Percentiles rank a stretch among this genome's conserved stretches.
phyloP scores from a whole-genome alignment of 2,329 filamentous ascomycete species.

The Colletotrichum sublineola region DNA sequence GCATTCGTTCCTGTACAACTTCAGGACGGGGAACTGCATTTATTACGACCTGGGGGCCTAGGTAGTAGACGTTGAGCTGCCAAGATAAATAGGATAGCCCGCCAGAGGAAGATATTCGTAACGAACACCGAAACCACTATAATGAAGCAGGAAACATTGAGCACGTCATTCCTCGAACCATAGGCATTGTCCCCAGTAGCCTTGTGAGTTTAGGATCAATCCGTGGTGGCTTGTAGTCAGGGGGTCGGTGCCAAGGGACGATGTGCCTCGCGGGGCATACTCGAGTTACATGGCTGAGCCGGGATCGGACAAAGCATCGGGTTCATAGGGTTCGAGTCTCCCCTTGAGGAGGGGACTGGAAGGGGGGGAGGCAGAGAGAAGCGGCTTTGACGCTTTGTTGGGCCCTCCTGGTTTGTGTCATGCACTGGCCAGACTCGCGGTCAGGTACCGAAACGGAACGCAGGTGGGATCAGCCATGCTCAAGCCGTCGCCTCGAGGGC shows the following conservation, averaged over 20 bases:
- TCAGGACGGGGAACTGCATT: slow-evolving; percentile 84
- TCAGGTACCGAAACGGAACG: slow-evolving; percentile 33
- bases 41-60: slow-evolving; percentile 82
- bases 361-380: not conserved
- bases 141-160: not conserved
- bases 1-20: slow-evolving; percentile 93
- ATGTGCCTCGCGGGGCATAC: slow-evolving; percentile 13
- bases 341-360: not conserved
- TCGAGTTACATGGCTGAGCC: slow-evolving; percentile 18
- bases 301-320: slow-evolving; percentile 34
- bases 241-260: slow-evolving; percentile 22
- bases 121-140: not conserved
- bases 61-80: not conserved
- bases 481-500: slow-evolving; percentile 1
- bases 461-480: not conserved
- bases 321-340: slow-evolving; percentile 15
- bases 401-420: not conserved
- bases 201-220: slow-evolving; percentile 11
- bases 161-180: not conserved
- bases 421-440: slow-evolving; percentile 11
- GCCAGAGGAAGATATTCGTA: not conserved
- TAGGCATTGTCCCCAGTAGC: not conserved
- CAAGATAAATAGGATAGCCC: not conserved
- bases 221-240: slow-evolving; percentile 12
- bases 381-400: slow-evolving; percentile 26